Percentiles rank a stretch among this genome's conserved stretches.
These are phyloP conservation scores for Saturnispora sanitii DNA, from an alignment of 805 yeast species.

Conservation along the genomic window DNA sequence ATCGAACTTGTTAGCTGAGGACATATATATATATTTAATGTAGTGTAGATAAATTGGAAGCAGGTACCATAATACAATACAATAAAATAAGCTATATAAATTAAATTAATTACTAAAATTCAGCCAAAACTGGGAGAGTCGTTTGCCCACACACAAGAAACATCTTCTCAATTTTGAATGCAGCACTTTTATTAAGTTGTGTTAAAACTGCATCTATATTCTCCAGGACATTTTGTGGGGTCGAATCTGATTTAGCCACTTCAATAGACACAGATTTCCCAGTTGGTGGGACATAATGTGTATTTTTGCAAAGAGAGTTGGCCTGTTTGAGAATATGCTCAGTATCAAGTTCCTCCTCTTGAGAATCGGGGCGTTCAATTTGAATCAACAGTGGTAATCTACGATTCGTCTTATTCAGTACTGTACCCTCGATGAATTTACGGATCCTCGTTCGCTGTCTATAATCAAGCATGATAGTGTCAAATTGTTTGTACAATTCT, in stretches of 20 bases:
- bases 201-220: conserved; percentile 43
- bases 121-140: conserved; percentile 3
- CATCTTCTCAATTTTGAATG: conserved; percentile 5
- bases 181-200: conserved; percentile 32
- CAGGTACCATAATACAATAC: too few relatives aligned
- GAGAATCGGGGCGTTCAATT: conserved; percentile 39
- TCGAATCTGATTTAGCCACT: conserved; percentile 47
- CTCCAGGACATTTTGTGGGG: conserved; percentile 32
- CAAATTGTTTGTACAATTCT: conserved; percentile 50
- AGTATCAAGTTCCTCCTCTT: conserved; percentile 49
- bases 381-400: conserved; percentile 62
- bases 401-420: conserved; percentile 53
- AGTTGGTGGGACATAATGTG: conserved; percentile 48
- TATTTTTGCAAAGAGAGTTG: conserved; percentile 50
- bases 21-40: too few relatives aligned
- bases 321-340: conserved; percentile 55
- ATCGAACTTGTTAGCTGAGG: too few relatives aligned
- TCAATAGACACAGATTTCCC: conserved; percentile 54
- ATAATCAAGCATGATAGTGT: conserved; percentile 59
- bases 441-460: conserved; percentile 56
- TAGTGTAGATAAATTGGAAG: too few relatives aligned
- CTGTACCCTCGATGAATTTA: conserved; percentile 41
- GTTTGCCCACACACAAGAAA: conserved; percentile 3
- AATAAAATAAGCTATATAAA: too few relatives aligned
- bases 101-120: not conserved